Percentiles rank a stretch among this genome's conserved stretches.
These are phyloP conservation scores for Protoeuglena noctilucae DNA, from an alignment of 139 green algal genomes.

Conservation along the genomic window DNA sequence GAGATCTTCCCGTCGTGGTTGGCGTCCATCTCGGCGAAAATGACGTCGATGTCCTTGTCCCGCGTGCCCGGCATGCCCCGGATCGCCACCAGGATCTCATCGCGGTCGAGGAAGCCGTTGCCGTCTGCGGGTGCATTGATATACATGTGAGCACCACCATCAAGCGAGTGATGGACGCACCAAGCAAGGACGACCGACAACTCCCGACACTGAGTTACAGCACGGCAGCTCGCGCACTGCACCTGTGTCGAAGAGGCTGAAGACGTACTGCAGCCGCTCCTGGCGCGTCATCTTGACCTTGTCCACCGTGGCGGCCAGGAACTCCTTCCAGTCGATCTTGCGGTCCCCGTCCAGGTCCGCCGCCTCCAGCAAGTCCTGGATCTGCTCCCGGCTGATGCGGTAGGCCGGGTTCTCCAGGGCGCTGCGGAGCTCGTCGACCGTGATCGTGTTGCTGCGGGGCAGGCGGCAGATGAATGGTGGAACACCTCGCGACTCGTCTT, in stretches of 20 bases:
- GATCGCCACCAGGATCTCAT: constrained; percentile 11
- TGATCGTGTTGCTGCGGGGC: constrained; percentile 77
- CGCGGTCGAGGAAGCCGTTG: constrained; percentile 28
- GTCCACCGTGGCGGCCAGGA: neutral
- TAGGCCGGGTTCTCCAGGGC: neutral
- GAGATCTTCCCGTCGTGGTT: no score
- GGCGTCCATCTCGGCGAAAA: no score
- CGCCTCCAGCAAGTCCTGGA: neutral
- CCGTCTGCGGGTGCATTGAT: neutral
- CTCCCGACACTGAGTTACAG: no score
- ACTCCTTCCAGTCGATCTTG: neutral
- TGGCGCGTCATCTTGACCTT: neutral
- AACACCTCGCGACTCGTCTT: no score
- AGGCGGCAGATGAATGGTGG: no score
- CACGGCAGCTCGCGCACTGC: neutral
- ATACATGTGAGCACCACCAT: neutral
- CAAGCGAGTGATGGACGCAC: neutral
- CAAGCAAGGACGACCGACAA: no score
- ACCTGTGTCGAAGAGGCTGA: no score
- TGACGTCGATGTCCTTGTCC: no score
- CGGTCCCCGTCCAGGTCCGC: neutral
- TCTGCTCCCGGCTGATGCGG: neutral
- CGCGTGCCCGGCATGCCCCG: no score
- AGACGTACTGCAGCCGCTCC: neutral
- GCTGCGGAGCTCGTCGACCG: constrained; percentile 40